Percentiles rank a stretch among this genome's conserved stretches.
phyloP scores from a whole-genome alignment of 176 grass and related monocot species.

The Carex kokanica region DNA sequence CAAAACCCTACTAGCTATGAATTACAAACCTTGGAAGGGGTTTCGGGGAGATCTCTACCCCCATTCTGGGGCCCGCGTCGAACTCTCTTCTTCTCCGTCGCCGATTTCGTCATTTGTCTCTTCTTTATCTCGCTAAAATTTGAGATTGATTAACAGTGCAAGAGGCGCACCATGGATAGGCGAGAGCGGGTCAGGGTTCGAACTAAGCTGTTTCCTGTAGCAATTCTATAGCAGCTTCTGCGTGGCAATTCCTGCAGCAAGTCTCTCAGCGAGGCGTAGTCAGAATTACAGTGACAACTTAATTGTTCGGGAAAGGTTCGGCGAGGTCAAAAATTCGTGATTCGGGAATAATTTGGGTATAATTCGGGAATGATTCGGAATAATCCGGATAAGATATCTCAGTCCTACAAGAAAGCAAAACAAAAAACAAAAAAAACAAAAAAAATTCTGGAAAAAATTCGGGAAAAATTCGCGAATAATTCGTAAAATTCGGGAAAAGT shows the following conservation, averaged over 20 bases:
- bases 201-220: background rate
- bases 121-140: background rate
- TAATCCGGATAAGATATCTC: no score
- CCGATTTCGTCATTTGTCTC: conserved; percentile 39
- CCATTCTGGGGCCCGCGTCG: conserved; percentile 39
- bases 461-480: no score
- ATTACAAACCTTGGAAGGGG: conserved; percentile 37
- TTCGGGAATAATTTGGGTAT: no score
- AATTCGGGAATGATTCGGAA: no score
- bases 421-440: no score
- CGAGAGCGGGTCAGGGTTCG: background rate
- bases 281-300: no score
- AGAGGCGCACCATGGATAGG: background rate
- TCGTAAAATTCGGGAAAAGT: no score
- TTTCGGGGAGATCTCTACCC: conserved; percentile 38
- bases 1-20: conserved; percentile 2
- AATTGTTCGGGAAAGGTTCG: no score
- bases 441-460: no score
- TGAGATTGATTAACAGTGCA: conserved; percentile 16
- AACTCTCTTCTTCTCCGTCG: conserved; percentile 41
- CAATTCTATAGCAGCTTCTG: background rate
- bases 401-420: no score
- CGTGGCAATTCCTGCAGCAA: background rate
- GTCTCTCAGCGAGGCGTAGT: background rate
- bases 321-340: no score